Base-by-base conservation (phyloP, 2,329 filamentous ascomycete species). In the Cryphonectria nitschkei region DNA sequence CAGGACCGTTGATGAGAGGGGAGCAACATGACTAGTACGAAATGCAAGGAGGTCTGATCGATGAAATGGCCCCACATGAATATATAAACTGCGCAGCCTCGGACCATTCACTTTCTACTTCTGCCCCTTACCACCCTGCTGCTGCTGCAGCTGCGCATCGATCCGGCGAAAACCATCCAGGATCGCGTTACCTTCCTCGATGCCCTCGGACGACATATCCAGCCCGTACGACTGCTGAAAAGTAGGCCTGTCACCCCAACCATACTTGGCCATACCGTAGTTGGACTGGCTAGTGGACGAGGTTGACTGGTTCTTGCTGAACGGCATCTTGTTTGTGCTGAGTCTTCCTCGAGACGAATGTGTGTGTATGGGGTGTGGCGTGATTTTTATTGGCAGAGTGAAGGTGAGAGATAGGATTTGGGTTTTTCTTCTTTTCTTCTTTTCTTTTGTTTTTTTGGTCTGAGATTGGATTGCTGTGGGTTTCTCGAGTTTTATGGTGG, bases 161-260 rank as follows among this genome's bases (percentile, higher is more conserved):
- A 62, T 54, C 19, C 41, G 16, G 37, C 62, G 62, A 22, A 67
- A 69, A 9, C 32, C 19, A 7, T 67, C 58, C 37, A 72, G 58
- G 7, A 69, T 65, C 29, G 16, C 22, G 39, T 72, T 63, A 22
- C 64, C 67, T 37, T 72, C 58, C 2, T 63, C 37, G 16, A 72
- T 69, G 8, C 34, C 63, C 16, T 67, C 67, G 16, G 58, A 32
- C 13, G 50, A 46, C 70, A 72, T 72, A 26, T 22, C 14, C 16
- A 72, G 39, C 14, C 63, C 63, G 16, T 63, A 41, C 11, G 70
- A 72, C 6, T 43, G n/a, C 43, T 72, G 67, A 8, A 67, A 72
- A 22, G 9, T 26, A 5, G 22, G 37, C 1, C 67, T 67, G 26
- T 61, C 39, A 16, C 29, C 63, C 67, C 64, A 71, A 2, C 61